Conservation (phyloP, 257 asterid genomes). For the Fraxinus anomala region DNA sequence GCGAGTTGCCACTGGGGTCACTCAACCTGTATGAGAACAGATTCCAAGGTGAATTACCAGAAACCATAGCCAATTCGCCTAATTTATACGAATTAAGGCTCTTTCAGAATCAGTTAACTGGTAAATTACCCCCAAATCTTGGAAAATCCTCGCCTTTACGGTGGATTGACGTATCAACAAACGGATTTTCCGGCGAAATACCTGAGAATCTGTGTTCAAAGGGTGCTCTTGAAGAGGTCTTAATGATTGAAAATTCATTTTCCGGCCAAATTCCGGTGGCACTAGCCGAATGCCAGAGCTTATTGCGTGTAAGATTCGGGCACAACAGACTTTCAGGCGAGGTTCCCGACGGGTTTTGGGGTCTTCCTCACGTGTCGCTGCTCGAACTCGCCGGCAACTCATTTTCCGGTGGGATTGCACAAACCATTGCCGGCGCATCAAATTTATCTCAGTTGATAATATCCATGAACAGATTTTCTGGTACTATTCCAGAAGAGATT, state of each 20-base stretch:
- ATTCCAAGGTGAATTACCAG: constrained; percentile 69
- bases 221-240: constrained; percentile 64
- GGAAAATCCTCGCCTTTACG: constrained; percentile 71
- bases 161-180: constrained; percentile 87
- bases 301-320: constrained; percentile 75
- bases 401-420: constrained; percentile 73
- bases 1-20: constrained; percentile 85
- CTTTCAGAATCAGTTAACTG: constrained; percentile 48
- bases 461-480: constrained; percentile 74
- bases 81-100: constrained; percentile 83
- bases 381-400: constrained; percentile 74
- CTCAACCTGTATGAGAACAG: constrained; percentile 81
- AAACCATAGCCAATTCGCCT: constrained; percentile 64
- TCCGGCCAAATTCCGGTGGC: constrained; percentile 73
- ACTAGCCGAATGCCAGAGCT: constrained; percentile 69
- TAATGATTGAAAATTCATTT: constrained; percentile 66
- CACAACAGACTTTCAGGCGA: constrained; percentile 70
- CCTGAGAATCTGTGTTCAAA: constrained; percentile 62
- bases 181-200: constrained; percentile 64
- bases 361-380: constrained; percentile 80
- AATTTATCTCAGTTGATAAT: constrained; percentile 74
- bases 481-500: constrained; percentile 75
- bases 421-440: constrained; percentile 70
- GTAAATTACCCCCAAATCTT: constrained; percentile 36
- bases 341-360: constrained; percentile 86